Conservation (phyloP, 2,329 filamentous ascomycete genomes). For the Microsporum ferrugineum region DNA sequence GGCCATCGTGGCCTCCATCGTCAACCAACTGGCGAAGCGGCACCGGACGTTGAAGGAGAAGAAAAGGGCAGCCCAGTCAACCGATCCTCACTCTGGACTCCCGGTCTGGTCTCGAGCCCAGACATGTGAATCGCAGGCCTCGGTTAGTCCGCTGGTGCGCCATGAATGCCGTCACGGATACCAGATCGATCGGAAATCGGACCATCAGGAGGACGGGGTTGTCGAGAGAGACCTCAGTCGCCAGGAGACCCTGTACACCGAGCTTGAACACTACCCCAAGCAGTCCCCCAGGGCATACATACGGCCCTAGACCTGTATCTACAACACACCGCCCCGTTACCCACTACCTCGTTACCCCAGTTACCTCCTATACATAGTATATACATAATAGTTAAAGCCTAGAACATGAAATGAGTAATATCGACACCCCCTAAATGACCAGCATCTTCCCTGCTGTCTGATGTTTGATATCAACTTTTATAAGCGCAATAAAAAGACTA, state of each 20-base stretch:
- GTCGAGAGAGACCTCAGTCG: constrained; percentile 4
- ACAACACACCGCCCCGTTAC: neutral
- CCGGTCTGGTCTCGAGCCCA: neutral
- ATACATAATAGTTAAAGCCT: neutral
- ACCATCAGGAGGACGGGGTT: constrained; percentile 7
- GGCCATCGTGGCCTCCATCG: constrained; percentile 18
- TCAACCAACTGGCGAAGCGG: constrained; percentile 15
- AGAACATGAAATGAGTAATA: neutral
- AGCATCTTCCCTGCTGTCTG: neutral
- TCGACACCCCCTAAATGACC: neutral
- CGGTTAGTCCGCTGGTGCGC: neutral
- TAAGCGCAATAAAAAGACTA: neutral
- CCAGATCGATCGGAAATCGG: neutral
- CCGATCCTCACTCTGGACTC: neutral
- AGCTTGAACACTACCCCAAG: constrained; percentile 1
- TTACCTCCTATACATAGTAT: neutral
- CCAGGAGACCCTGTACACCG: constrained; percentile 6
- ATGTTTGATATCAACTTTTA: neutral
- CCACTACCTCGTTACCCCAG: neutral
- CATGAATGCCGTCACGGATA: neutral
- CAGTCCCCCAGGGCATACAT: constrained; percentile 4
- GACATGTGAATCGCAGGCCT: constrained; percentile 1
- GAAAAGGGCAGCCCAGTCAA: constrained; percentile 1
- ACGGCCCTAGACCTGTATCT: neutral
- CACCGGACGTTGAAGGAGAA: constrained; percentile 11